Evolutionary conservation across 2,329 filamentous ascomycete species (phyloP).

Genomic region (Berkeleyomyces rouxiae): DNA sequence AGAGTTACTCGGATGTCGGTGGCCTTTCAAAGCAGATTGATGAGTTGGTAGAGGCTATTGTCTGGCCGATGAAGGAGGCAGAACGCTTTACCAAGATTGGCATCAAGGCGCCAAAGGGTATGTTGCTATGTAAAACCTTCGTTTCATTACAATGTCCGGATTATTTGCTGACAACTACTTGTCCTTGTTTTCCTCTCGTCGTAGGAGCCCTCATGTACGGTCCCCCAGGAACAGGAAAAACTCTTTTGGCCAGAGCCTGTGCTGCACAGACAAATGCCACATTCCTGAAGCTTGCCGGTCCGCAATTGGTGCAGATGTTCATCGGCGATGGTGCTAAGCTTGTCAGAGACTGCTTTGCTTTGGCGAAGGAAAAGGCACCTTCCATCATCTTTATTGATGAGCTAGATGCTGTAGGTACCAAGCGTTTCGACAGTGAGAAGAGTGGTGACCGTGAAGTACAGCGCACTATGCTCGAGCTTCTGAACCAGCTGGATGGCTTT

Average conservation of each 20-base stretch:
- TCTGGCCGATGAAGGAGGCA: slow-evolving; percentile 99
- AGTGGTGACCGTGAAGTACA: slow-evolving; percentile 95
- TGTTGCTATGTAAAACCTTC: slow-evolving; percentile 16
- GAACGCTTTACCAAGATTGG: slow-evolving; percentile 99
- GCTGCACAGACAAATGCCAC: slow-evolving; percentile 96
- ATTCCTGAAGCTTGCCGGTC: slow-evolving; percentile 94
- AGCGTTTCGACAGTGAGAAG: slow-evolving; percentile 98
- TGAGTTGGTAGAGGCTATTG: slow-evolving; percentile 93
- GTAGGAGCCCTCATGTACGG: slow-evolving; percentile 96
- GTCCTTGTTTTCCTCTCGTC: slow-evolving; percentile 12
- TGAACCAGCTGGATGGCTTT: slow-evolving; percentile 97
- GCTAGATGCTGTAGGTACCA: slow-evolving; percentile 92
- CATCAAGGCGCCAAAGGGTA: slow-evolving; percentile 98
- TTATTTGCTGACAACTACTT: no score
- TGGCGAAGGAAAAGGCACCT: slow-evolving; percentile 96
- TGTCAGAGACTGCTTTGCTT: slow-evolving; percentile 89
- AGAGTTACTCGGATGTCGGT: slow-evolving; percentile 97
- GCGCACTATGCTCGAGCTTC: slow-evolving; percentile 93
- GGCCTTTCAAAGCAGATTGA: slow-evolving; percentile 98
- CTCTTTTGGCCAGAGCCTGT: slow-evolving; percentile 82
- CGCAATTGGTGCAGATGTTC: slow-evolving; percentile 98
- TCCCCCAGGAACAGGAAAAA: slow-evolving; percentile 79
- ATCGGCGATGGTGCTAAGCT: slow-evolving; percentile 97
- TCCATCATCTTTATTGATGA: slow-evolving; percentile 99
- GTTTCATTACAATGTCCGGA: no score